Conservation (phyloP, 495 filamentous ascomycete species). For the Neurospora sublineolata region DNA sequence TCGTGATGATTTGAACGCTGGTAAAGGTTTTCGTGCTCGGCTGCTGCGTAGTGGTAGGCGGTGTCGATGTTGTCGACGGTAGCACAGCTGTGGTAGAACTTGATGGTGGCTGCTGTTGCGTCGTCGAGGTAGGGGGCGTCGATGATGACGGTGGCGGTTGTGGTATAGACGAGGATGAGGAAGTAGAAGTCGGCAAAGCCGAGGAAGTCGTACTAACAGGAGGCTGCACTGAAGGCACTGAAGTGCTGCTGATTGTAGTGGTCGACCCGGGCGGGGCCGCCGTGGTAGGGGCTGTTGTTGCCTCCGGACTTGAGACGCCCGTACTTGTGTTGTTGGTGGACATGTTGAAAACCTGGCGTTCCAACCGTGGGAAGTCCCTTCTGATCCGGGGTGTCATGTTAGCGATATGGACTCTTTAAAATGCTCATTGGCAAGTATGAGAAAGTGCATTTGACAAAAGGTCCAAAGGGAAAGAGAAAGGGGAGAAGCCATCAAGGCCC, state of each 20-base stretch:
- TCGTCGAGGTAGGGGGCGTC: slow-evolving; percentile 3
- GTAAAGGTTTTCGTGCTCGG: not conserved
- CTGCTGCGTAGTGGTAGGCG: slow-evolving; percentile 8
- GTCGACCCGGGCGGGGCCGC: slow-evolving; percentile 2
- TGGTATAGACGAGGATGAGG: slow-evolving; percentile 5
- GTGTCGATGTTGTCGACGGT: slow-evolving; percentile 15
- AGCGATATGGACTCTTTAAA: slow-evolving; percentile 13
- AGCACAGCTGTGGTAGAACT: slow-evolving; percentile 17
- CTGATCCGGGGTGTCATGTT: slow-evolving; percentile 26
- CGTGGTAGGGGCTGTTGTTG: slow-evolving; percentile 12
- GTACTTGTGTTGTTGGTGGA: slow-evolving; percentile 32
- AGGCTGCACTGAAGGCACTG: slow-evolving; percentile 1
- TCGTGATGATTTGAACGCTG: slow-evolving; percentile 3
- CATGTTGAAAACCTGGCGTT: slow-evolving; percentile 33
- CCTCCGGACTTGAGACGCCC: slow-evolving; percentile 3
- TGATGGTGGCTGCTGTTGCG: slow-evolving; percentile 10
- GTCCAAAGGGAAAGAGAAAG: not conserved
- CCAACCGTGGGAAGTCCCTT: slow-evolving; percentile 24
- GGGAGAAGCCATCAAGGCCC: not conserved
- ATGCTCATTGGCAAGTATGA: not conserved
- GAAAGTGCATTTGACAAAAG: not conserved
- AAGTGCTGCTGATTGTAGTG: not conserved
- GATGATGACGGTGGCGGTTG: not conserved
- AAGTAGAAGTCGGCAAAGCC: not conserved
- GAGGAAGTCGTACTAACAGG: not conserved